These are phyloP conservation scores for Lizonia empirigonia DNA, from an alignment of 2,329 filamentous ascomycete species.

Conservation along the genomic window DNA sequence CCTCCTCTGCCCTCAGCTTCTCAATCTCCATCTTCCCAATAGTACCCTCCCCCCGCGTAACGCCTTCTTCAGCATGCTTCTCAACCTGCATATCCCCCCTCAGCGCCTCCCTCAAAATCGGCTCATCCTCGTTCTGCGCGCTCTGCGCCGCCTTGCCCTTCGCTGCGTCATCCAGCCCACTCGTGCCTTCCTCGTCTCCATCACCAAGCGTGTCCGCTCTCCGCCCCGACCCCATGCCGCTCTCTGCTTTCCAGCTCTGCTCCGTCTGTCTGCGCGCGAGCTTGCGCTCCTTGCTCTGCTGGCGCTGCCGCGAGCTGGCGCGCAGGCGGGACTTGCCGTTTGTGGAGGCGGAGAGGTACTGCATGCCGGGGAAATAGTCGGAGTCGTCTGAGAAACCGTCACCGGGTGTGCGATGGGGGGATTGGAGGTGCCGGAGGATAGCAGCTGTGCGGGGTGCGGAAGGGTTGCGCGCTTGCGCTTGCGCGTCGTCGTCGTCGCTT, in stretches of 20 bases:
- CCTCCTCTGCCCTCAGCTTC: conserved; percentile 37
- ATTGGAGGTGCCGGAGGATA: conserved; percentile 41
- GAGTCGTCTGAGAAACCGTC: conserved; percentile 53
- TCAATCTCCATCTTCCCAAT: conserved; percentile 30
- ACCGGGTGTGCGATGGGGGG: conserved; percentile 31
- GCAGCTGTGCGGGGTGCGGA: conserved; percentile 38
- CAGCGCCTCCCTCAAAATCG: conserved; percentile 40
- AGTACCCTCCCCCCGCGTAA: conserved; percentile 19
- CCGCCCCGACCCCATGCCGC: conserved; percentile 54
- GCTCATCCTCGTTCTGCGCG: conserved; percentile 16
- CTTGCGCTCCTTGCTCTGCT: conserved; percentile 45
- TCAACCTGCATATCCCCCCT: conserved; percentile 45
- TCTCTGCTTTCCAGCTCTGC: conserved; percentile 53
- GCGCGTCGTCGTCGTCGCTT: conserved; percentile 30
- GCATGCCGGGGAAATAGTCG: conserved; percentile 50
- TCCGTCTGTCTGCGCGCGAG: conserved; percentile 41
- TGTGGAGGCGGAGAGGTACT: conserved; percentile 28
- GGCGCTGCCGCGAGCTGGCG: conserved; percentile 37
- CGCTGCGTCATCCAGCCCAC: conserved; percentile 24
- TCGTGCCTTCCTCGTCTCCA: conserved; percentile 29
- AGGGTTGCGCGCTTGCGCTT: conserved; percentile 24
- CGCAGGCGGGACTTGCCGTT: conserved; percentile 30
- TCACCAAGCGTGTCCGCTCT: conserved; percentile 56
- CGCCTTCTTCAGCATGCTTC: conserved; percentile 32
- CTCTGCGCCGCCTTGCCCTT: neutral